Base-by-base conservation (phyloP, 495 filamentous ascomycete genomes). In the Talaromyces nanjingensis region DNA sequence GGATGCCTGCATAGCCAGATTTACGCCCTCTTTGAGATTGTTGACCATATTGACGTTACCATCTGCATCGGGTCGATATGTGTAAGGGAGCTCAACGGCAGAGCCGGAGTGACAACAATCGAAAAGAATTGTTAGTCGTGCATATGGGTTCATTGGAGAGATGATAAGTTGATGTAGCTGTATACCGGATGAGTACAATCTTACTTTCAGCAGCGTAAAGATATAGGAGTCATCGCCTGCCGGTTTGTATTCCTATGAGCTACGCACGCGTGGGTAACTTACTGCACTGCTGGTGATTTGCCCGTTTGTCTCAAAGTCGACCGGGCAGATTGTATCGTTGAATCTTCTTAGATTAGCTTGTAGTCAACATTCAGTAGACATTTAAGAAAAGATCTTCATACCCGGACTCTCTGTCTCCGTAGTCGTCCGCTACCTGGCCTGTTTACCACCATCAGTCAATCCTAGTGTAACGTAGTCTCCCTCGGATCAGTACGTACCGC, bases 81-180 rank as follows among this genome's bases (percentile, higher is more conserved):
- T 81, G 65, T 80, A 86, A 4, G 84, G 84, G 0, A 87, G 72
- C 63, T 87, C 84, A 61, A 84, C 73, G 0, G 83, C 83, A 0
- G 83, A 85, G 59, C 84, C 84, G n/a, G 78, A 82, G 67, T 87
- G 84, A 70, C 84, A 87, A 73, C 84, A 87, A 67, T 87, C 84
- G 64, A 87, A 82, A 27, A 87, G 70, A 58, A 86, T 77, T 62
- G 83, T 83, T 24, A 87, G 75, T 4, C 80, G 80, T 57, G 76
- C 79, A 8, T 65, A 73, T 0, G 81, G 76, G 31, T 77, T 76
- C 73, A 87, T 75, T 6, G 76, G 74, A 0, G 79, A 80, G 59
- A 87, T 78, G 49, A 87, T 78, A 25, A 70, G 71, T 59, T 74
- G 75, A 67, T 87, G 84, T 16, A 86, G 73, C 76, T 80, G 60